Evolutionary conservation across 441 rosid genomes (phyloP).

Genomic region (Pelargonium exstipulatum): DNA sequence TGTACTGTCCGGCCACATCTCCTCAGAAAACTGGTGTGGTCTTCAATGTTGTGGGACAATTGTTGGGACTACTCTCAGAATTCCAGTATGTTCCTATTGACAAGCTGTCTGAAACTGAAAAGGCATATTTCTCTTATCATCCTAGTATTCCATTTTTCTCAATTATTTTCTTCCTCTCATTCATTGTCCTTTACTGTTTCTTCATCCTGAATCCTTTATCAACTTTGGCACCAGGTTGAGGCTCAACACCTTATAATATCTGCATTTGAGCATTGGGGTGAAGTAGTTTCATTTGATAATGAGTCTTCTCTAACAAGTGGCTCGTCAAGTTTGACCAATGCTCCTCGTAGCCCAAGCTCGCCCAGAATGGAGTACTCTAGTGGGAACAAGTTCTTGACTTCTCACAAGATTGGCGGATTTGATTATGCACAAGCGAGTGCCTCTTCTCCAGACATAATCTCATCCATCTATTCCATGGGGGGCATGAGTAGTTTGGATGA

Average conservation of each 20-base stretch:
- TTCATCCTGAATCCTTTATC: conserved; percentile 16
- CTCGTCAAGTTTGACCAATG: conserved; percentile 34
- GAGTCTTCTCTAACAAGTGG: conserved; percentile 44
- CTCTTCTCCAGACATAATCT: conserved; percentile 54
- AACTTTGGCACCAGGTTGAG: conserved; percentile 45
- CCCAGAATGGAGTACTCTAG: conserved; percentile 34
- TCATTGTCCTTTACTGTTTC: neutral
- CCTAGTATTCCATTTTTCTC: conserved; percentile 4
- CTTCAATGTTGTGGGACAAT: conserved; percentile 85
- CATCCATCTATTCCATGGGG: conserved; percentile 47
- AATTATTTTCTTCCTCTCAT: conserved; percentile 1
- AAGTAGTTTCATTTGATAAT: conserved; percentile 57
- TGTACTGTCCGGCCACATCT: conserved; percentile 50
- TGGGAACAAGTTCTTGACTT: conserved; percentile 34
- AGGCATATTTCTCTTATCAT: conserved; percentile 42
- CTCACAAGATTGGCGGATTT: conserved; percentile 44
- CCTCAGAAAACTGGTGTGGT: conserved; percentile 68
- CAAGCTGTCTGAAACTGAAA: conserved; percentile 69
- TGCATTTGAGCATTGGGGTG: conserved; percentile 59
- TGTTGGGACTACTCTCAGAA: conserved; percentile 62
- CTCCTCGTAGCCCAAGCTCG: conserved; percentile 31
- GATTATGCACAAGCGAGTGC: conserved; percentile 51
- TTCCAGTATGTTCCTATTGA: conserved; percentile 53
- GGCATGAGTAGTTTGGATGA: conserved; percentile 52
- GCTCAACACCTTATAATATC: conserved; percentile 55